Evolutionary conservation across 2,329 filamentous ascomycete genomes (phyloP), one percentile per base, ranked within the genome.

Genomic region (Sarocladium brachiariae): DNA sequence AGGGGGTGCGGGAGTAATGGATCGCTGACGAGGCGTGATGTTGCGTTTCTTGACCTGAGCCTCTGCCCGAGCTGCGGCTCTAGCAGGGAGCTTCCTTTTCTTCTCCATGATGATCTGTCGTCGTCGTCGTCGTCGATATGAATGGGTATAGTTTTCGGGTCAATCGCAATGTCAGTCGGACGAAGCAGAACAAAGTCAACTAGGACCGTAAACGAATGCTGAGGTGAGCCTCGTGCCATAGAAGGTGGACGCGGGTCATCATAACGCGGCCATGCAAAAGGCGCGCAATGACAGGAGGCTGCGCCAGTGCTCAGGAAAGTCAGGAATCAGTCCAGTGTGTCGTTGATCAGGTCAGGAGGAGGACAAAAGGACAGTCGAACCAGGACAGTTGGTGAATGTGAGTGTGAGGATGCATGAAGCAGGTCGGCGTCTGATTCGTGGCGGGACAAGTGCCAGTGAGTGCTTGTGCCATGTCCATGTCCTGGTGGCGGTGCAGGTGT

Each of bases 81-180:
- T 76, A 37, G 81, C 74, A 19, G 81, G 81, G 54, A 84, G 68
- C 68, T 83, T 85, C 62, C 81, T 75, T 70, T 84, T 84, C 63
- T 71, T 77, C 69, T 85, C 81, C 80, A 84, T 84, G 45, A 51
- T 46, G 18, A 24, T 30, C 7, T 30, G 27, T 7, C 27, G 27
- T 13, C 7, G 27, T 7, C 16, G 13, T 39, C 35, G 35, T 39
- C 8, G 39, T 43, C 49, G 43, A 19, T 8, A 4, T 8, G 21
- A 27, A 10, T 19, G 24, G 19, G 18, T 21, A 14, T 24, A n/a
- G 37, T 19, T 16, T 9, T 7, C 21, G 18, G 18, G 37, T 10
- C 13, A 19, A 16, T n/a, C 16, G 24, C 11, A 47, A 33, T 30
- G 43, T 24, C 43, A n/a, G 43, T 14, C 4, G 24, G 16, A 3